Base-by-base conservation (phyloP, 345 rosid genomes). In the Camelina laxa region DNA sequence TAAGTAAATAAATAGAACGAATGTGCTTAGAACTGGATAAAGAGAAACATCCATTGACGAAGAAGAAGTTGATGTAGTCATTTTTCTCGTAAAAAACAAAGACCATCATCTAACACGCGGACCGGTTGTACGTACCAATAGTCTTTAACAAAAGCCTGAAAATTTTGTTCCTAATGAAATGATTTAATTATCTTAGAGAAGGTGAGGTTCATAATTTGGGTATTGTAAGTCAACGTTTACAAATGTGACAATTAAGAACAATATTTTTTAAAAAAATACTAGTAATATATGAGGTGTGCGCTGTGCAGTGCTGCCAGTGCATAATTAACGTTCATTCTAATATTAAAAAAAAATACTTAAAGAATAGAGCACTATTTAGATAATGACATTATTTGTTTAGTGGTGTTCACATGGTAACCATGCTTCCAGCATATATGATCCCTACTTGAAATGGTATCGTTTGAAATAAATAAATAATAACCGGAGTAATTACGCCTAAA, bases 11-110 rank as follows among this genome's bases (percentile, higher is more conserved):
- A 42, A 31, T 42, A 42, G 49, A 61, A 42, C 45, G 57, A 19
- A 48, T 60, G 17, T 51, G 22, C 0, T 22, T 31, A 30, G 13
- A 31, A 64, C 33, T 15, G 39, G 9, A 36, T 35, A 17, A 24
- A 48, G 41, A 47, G 21, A 73, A 12, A 45, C 48, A 63, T 60
- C 54, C 73, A 75, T 60, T 51, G 75, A 56, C 35, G 75, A 67
- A 62, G 69, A 59, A 63, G 63, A 58, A 45, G 59, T 4, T 69
- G 42, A 47, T 45, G 62, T 69, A 42, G 49, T 13, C 48, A 60
- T 27, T 59, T 59, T 27, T n/a, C 17, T 59, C 27, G 9, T 49
- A 67, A 59, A 67, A 67, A 67, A 60, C 49, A 75, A 51, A 16
- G 49, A 60, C 69, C 45, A 67, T 55, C 12, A 48, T 47, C 57